phyloP scores from a whole-genome alignment of 2,329 filamentous ascomycete genomes.

The Phyllosticta citriasiana region DNA sequence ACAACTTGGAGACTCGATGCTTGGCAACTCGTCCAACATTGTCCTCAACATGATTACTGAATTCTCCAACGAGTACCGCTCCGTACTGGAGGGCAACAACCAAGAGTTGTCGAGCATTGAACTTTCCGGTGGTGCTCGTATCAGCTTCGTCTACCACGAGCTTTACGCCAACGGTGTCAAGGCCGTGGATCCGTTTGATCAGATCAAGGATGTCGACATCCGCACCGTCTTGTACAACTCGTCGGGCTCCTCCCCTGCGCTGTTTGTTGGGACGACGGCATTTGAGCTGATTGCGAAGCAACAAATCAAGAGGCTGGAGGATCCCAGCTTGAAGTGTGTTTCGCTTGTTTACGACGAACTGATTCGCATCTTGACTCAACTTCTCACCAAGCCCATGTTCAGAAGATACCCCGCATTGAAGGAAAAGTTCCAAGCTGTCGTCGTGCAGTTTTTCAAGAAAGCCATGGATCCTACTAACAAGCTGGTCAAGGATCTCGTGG shows the following conservation, averaged over 20 bases:
- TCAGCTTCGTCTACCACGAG: slow-evolving; percentile 98
- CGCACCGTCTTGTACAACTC: slow-evolving; percentile 97
- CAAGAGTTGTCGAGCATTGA: slow-evolving; percentile 90
- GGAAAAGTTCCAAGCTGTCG: slow-evolving; percentile 91
- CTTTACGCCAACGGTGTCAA: slow-evolving; percentile 96
- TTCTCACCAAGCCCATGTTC: slow-evolving; percentile 82
- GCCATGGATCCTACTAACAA: slow-evolving; percentile 98
- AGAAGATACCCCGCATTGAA: slow-evolving; percentile 87
- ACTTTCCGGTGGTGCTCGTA: slow-evolving; percentile 91
- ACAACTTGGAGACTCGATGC: slow-evolving; percentile 81
- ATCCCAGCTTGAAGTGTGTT: slow-evolving; percentile 94
- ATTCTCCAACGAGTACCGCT: slow-evolving; percentile 95
- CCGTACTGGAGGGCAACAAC: slow-evolving; percentile 92
- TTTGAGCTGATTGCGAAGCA: slow-evolving; percentile 98
- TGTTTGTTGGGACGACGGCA: slow-evolving; percentile 96
- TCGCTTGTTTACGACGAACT: slow-evolving; percentile 95
- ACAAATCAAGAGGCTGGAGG: slow-evolving; percentile 92
- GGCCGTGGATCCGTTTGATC: slow-evolving; percentile 93
- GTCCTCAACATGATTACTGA: slow-evolving; percentile 98
- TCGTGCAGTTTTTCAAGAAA: slow-evolving; percentile 95
- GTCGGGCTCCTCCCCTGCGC: slow-evolving; percentile 89
- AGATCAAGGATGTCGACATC: slow-evolving; percentile 96
- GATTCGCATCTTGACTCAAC: slow-evolving; percentile 84
- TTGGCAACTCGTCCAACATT: slow-evolving; percentile 93
- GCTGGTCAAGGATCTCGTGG: slow-evolving; percentile 81